Evolutionary conservation across 352 stramenopile genomes (phyloP).

Genomic region (Phytophthora gonapodyides): DNA sequence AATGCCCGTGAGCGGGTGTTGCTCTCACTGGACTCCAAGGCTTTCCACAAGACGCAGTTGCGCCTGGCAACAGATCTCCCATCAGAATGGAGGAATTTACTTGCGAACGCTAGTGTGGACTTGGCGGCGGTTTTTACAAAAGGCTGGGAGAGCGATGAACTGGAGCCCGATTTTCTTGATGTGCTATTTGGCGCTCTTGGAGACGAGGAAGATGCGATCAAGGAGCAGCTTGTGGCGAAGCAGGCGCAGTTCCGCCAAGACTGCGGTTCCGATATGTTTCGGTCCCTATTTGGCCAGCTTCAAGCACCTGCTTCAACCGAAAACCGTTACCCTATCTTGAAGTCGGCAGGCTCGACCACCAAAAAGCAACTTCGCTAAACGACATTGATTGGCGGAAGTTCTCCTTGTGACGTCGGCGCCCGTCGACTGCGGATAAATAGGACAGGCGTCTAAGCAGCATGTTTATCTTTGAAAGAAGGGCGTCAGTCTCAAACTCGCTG

Average conservation of each 20-base stretch:
- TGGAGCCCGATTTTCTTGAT: conserved; percentile 23
- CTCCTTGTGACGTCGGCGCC: conserved; percentile 4
- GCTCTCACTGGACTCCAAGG: conserved; percentile 23
- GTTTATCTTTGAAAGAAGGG: neutral
- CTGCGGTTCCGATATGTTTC: conserved; percentile 30
- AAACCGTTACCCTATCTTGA: conserved; percentile 17
- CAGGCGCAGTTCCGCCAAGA: conserved; percentile 43
- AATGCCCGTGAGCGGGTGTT: conserved; percentile 37
- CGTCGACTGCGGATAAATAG: conserved; percentile 20
- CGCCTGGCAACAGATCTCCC: conserved; percentile 24
- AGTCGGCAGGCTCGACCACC: conserved; percentile 14
- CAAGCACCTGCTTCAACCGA: conserved; percentile 19
- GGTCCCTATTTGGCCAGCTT: conserved; percentile 29
- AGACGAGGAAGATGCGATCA: conserved; percentile 45
- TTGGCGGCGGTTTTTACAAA: conserved; percentile 45
- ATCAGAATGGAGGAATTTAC: conserved; percentile 36
- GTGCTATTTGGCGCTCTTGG: conserved; percentile 45
- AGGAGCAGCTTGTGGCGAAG: conserved; percentile 38
- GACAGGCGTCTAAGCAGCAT: conserved; percentile 2
- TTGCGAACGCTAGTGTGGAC: conserved; percentile 45
- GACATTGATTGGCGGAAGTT: conserved; percentile 4
- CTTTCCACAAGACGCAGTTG: conserved; percentile 23
- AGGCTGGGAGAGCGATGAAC: conserved; percentile 47
- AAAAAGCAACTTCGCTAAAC: conserved; percentile 19
- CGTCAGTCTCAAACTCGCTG: neutral